A percentile compares a stretch with the other conserved stretches of the same genome.
These are phyloP conservation scores for Penicillium sp. DNA, from an alignment of 2,329 filamentous ascomycete genomes.

Conservation along the genomic window DNA sequence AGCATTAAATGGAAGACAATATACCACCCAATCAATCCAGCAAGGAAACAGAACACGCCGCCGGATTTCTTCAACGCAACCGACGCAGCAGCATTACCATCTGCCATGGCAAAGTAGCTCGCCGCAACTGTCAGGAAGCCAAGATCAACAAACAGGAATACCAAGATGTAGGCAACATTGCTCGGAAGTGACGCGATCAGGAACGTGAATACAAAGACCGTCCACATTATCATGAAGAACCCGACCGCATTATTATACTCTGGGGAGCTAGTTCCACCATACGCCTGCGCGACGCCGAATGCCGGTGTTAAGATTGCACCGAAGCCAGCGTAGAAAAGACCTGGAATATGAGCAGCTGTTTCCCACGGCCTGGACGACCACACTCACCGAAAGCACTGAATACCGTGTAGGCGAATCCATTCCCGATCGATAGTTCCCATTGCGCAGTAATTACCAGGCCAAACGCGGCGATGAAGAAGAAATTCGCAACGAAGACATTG, in stretches of 20 bases:
- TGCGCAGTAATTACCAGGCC: slow-evolving; percentile 58
- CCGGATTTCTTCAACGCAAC: slow-evolving; percentile 28
- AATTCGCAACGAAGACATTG: slow-evolving; percentile 58
- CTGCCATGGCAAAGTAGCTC: slow-evolving; percentile 2
- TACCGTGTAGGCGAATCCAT: slow-evolving; percentile 57
- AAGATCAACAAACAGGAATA: not conserved
- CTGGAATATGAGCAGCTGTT: slow-evolving; percentile 17
- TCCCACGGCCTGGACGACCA: not conserved
- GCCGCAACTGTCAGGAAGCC: not conserved
- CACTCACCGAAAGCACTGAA: slow-evolving; percentile 55
- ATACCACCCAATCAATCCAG: slow-evolving; percentile 51
- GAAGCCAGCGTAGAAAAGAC: slow-evolving; percentile 54
- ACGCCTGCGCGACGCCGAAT: slow-evolving; percentile 50
- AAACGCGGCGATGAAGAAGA: slow-evolving; percentile 56
- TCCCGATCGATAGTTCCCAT: slow-evolving; percentile 57
- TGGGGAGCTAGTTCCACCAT: slow-evolving; percentile 41
- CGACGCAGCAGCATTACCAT: not conserved
- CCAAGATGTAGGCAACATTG: not conserved
- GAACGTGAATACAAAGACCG: slow-evolving; percentile 51
- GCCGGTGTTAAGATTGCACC: slow-evolving; percentile 51
- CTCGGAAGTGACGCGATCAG: not conserved
- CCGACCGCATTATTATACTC: slow-evolving; percentile 54
- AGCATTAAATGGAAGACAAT: slow-evolving; percentile 48
- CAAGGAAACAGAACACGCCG: slow-evolving; percentile 51
- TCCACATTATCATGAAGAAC: slow-evolving; percentile 53